Evolutionary conservation across 2,329 filamentous ascomycete species (phyloP), one percentile per base, ranked within the genome.

Genomic region (Colletotrichum shisoi): DNA sequence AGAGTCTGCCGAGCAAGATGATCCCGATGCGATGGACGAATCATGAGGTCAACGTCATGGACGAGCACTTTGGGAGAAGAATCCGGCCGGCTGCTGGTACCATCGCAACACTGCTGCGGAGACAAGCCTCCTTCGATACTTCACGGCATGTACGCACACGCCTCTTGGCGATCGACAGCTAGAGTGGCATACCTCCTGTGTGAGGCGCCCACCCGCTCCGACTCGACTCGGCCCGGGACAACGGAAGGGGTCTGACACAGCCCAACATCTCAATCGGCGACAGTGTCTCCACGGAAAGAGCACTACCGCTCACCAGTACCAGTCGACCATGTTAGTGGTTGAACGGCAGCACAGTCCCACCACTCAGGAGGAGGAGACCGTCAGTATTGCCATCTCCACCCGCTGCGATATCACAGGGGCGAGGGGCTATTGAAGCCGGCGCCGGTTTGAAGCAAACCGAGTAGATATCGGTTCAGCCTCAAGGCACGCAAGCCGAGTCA

Each of bases 21-120:
- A 57, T 40, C 42, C 60, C 21, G 64, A 68, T 42, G 63, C 57
- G 3, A 68, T 68, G 66, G 66, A 68, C 27, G 66, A 68, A 40
- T 68, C 66, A 27, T 68, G 66, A 68, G 24, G 17, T 3, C 17
- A 42, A 31, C 12, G 5, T 4, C 11, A 34, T 31, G 21, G 34
- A 51, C 24, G 2, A 19, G 34, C 11, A 51, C 45, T 51, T 31
- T 13, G n/a, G 37, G 13, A 15, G 44, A 58, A 48, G 13, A 39
- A 37, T 13, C 27, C 44, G 19, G n/a, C 15, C 12, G 44, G n/a
- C 27, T 57, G 27, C 34, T 6, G 31, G 21, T 4, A 19, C 6
- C n/a, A 31, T 37, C 8, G n/a, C 42, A 21, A 11, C 27, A 12
- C 31, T 17, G n/a, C 31, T 12, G n/a, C 31, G 1, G 12, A 21